These are phyloP conservation scores for Anacardium occidentale DNA, from an alignment of 345 rosid species.

Conservation along the genomic window DNA sequence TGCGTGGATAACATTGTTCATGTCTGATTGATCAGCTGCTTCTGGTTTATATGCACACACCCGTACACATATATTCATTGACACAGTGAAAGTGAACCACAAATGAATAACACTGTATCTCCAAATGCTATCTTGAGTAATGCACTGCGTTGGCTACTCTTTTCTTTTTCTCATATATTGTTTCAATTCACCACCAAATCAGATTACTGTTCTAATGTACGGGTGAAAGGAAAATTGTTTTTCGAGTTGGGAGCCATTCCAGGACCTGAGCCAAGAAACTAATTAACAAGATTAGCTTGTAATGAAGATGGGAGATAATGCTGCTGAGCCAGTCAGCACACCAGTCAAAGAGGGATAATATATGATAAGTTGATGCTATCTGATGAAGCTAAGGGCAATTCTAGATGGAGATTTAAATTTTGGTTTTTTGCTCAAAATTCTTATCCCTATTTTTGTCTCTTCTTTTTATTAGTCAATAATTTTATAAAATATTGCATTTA, in stretches of 20 bases:
- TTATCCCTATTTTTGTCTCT: slow-evolving; percentile 18
- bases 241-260: background rate
- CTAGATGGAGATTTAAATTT: slow-evolving; percentile 15
- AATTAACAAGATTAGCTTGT: background rate
- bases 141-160: too few relatives aligned
- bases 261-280: background rate
- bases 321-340: background rate
- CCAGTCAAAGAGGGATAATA: background rate
- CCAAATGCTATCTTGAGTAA: too few relatives aligned
- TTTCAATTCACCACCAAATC: background rate
- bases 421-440: slow-evolving; percentile 8
- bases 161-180: too few relatives aligned
- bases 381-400: background rate
- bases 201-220: background rate
- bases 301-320: background rate
- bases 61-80: too few relatives aligned
- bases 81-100: too few relatives aligned
- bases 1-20: background rate
- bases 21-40: background rate
- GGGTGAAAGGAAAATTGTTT: background rate
- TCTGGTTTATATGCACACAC: background rate
- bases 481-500: slow-evolving; percentile 6
- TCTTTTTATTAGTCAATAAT: background rate
- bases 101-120: too few relatives aligned
- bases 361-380: background rate